A percentile compares a stretch with the other conserved stretches of the same genome.
phyloP scores from a whole-genome alignment of 2,329 filamentous ascomycete genomes.

The Phoma sp. region DNA sequence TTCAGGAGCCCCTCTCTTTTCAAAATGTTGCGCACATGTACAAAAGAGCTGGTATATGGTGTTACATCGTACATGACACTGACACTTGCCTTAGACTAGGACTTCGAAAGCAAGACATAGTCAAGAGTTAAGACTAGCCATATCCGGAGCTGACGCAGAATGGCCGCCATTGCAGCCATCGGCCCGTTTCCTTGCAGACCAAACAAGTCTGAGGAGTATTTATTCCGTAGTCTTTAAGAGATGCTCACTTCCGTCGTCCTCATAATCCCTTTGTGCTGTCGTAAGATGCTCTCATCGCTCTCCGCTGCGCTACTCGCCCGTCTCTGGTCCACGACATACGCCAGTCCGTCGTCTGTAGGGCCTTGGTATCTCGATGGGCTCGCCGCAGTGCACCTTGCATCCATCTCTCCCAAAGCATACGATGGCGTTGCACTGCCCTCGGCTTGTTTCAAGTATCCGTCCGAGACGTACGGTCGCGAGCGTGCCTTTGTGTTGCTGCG shows the following conservation, averaged over 20 bases:
- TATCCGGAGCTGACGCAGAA: no score
- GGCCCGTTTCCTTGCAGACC: no score
- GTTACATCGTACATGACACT: no score
- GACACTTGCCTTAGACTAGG: no score
- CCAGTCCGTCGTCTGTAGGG: no score
- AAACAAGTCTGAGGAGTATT: no score
- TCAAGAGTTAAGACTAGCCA: no score
- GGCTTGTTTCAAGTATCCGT: neutral
- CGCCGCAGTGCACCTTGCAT: neutral
- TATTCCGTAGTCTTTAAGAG: neutral
- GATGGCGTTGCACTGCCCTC: neutral
- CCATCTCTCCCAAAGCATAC: neutral
- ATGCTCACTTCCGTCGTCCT: neutral
- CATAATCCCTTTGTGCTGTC: neutral
- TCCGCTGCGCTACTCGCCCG: neutral
- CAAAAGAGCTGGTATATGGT: no score
- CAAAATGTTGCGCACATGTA: no score
- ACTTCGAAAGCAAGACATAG: no score
- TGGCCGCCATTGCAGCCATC: no score
- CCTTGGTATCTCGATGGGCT: neutral
- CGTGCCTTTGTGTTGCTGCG: neutral
- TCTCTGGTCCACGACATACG: neutral
- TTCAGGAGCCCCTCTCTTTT: no score
- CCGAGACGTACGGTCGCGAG: neutral
- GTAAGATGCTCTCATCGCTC: neutral